Evolutionary conservation across 495 filamentous ascomycete species (phyloP).

Genomic region (Achaetomiella virescens): DNA sequence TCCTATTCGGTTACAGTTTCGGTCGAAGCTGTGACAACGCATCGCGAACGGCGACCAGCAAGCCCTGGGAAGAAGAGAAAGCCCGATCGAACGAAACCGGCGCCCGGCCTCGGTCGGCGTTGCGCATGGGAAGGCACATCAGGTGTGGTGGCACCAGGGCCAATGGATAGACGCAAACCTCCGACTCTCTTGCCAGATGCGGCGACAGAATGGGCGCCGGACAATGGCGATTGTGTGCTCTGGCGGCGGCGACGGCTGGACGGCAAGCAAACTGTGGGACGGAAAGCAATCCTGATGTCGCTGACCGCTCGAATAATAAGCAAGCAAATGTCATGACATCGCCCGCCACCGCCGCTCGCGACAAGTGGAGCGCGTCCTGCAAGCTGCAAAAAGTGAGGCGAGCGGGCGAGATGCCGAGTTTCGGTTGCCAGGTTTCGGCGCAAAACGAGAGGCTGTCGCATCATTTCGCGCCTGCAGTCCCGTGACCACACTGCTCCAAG

Average conservation of each 20-base stretch:
- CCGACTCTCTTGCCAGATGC: background rate
- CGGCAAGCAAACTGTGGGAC: background rate
- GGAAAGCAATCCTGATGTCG: background rate
- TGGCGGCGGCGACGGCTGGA: background rate
- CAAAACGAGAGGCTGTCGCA: background rate
- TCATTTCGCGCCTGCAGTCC: background rate
- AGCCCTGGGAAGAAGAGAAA: background rate
- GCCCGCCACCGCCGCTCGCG: background rate
- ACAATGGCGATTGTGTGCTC: background rate
- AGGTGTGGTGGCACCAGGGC: conserved; percentile 10
- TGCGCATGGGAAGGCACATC: conserved; percentile 3
- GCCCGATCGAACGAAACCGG: too few species aligned
- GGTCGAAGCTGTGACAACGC: background rate
- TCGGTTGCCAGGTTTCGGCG: background rate
- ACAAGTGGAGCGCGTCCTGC: too few species aligned
- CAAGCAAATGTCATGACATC: background rate
- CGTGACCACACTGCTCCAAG: too few species aligned
- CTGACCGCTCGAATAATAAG: background rate
- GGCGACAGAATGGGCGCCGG: background rate
- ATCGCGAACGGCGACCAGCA: background rate
- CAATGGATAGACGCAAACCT: background rate
- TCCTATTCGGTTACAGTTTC: background rate
- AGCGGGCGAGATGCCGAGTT: too few species aligned
- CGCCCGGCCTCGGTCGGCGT: too few species aligned
- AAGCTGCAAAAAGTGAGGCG: background rate